phyloP scores from a whole-genome alignment of 495 filamentous ascomycete genomes.

The Lindgomyces ingoldianus region DNA sequence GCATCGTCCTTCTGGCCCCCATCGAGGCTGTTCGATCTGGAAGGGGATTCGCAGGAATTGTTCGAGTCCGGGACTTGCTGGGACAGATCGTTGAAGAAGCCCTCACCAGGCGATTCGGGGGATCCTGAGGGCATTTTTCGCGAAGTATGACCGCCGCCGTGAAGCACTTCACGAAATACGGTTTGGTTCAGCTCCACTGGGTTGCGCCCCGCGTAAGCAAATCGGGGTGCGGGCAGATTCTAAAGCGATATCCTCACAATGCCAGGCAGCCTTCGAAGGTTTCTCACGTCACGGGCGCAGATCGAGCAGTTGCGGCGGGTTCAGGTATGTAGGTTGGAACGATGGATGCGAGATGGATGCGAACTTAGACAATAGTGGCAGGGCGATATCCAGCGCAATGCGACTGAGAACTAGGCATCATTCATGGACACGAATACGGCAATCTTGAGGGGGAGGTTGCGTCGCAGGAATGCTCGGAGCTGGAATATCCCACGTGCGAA shows the following conservation, averaged over 20 bases:
- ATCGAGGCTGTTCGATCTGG: constrained; percentile 37
- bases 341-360: not conserved
- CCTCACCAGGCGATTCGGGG: constrained; percentile 35
- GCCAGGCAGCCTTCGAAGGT: constrained; percentile 3
- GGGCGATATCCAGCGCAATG: not conserved
- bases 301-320: not conserved
- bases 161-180: not conserved
- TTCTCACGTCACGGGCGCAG: not conserved
- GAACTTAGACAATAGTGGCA: not conserved
- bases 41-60: constrained; percentile 1
- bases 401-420: not conserved
- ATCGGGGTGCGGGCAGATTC: constrained; percentile 13
- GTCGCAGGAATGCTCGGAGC: not conserved
- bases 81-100: constrained; percentile 60
- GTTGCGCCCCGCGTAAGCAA: constrained; percentile 29
- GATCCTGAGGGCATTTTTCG: constrained; percentile 27
- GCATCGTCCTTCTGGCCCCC: constrained; percentile 54
- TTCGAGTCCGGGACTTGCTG: constrained; percentile 47
- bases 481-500: not conserved
- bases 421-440: not conserved
- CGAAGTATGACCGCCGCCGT: constrained; percentile 7
- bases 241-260: not conserved
- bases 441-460: not conserved
- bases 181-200: constrained; percentile 6
- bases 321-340: not conserved